Conservation (phyloP, 257 asterid species). For the Plantago elongata region DNA sequence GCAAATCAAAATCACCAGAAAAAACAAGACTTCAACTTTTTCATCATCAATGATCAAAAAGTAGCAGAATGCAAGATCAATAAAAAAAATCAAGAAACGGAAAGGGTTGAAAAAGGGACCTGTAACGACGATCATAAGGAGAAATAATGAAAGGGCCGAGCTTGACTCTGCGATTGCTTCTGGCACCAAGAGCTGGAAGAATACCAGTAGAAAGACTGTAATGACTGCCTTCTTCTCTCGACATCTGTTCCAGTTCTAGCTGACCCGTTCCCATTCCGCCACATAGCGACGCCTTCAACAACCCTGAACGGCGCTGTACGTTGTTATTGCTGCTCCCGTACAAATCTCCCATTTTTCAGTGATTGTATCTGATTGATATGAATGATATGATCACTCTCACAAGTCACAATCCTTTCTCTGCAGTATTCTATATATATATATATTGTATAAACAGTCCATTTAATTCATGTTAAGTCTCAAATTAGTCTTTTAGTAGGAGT, state of each 20-base stretch:
- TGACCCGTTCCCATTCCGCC: slow-evolving; percentile 27
- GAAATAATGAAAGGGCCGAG: slow-evolving; percentile 44
- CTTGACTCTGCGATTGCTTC: slow-evolving; percentile 45
- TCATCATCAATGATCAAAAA: not conserved
- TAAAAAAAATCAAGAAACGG: not conserved
- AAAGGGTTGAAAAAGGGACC: slow-evolving; percentile 25
- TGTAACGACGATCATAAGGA: slow-evolving; percentile 59
- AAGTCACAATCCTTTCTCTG: too few species aligned
- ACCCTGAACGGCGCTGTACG: not conserved
- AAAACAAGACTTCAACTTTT: not conserved
- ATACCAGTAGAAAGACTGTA: slow-evolving; percentile 54
- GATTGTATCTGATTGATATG: too few species aligned
- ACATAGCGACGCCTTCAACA: slow-evolving; percentile 37
- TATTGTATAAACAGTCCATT: too few species aligned
- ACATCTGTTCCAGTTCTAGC: slow-evolving; percentile 49
- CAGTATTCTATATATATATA: too few species aligned
- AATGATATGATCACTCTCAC: too few species aligned
- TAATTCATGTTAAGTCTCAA: too few species aligned
- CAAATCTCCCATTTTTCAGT: slow-evolving; percentile 24
- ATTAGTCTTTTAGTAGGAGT: too few species aligned
- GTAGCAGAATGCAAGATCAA: not conserved
- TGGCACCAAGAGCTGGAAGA: slow-evolving; percentile 68
- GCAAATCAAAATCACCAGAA: too few species aligned
- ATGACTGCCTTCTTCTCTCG: slow-evolving; percentile 52
- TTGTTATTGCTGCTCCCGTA: slow-evolving; percentile 24